These are phyloP conservation scores for Ascochyta koolunga DNA, from an alignment of 2,329 filamentous ascomycete species.

Conservation along the genomic window DNA sequence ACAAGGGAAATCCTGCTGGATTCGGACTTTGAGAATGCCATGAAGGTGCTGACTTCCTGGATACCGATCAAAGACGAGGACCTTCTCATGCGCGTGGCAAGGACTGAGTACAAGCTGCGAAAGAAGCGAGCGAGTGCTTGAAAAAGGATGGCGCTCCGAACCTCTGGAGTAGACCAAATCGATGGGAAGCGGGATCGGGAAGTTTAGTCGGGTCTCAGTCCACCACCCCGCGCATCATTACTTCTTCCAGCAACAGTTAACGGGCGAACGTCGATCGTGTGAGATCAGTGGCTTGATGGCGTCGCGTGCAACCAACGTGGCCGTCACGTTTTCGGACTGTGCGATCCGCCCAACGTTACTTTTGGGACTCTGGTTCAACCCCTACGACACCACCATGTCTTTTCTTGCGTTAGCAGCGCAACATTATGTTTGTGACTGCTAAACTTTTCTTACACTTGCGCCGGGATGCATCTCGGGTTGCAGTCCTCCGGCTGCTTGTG, in stretches of 20 bases:
- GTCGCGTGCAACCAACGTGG: constrained; percentile 43
- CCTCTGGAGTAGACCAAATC: constrained; percentile 12
- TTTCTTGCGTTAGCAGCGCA: constrained; percentile 15
- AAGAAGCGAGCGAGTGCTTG: constrained; percentile 54
- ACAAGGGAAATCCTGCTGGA: constrained; percentile 87
- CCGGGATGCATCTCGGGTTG: background rate
- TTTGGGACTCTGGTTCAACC: constrained; percentile 17
- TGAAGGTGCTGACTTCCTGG: constrained; percentile 95
- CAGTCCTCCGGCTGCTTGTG: background rate
- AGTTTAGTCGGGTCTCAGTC: constrained; percentile 13
- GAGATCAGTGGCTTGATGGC: constrained; percentile 44
- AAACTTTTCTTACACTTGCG: constrained; percentile 10
- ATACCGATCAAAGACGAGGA: constrained; percentile 94
- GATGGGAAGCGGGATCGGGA: constrained; percentile 21
- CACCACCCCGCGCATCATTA: constrained; percentile 22
- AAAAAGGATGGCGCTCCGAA: constrained; percentile 22
- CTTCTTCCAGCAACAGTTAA: constrained; percentile 34
- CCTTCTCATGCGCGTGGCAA: constrained; percentile 86
- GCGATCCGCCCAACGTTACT: constrained; percentile 20
- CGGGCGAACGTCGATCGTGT: constrained; percentile 35
- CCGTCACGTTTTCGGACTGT: constrained; percentile 33
- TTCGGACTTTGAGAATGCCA: constrained; percentile 95
- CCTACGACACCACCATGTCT: constrained; percentile 15
- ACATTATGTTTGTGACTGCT: constrained; percentile 8
- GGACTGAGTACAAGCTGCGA: constrained; percentile 81